Evolutionary conservation across 2,329 filamentous ascomycete genomes (phyloP).

Genomic region (Leptographium lundbergii): DNA sequence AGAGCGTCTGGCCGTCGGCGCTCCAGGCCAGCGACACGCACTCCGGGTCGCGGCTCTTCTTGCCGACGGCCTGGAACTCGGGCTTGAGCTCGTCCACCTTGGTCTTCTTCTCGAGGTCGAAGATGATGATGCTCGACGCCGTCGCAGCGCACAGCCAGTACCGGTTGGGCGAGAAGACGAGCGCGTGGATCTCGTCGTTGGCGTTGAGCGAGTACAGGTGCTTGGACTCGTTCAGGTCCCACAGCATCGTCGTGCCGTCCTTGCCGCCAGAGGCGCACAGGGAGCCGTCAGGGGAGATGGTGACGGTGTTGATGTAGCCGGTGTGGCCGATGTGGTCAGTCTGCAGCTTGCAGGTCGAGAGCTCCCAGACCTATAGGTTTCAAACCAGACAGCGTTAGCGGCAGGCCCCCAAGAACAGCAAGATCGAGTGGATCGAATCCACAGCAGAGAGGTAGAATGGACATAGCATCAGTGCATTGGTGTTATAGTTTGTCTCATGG

Average conservation of each 20-base stretch:
- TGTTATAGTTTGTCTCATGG: constrained; percentile 73
- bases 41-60: constrained; percentile 99
- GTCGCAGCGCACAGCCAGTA: constrained; percentile 99
- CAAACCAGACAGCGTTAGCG: background rate
- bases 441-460: background rate
- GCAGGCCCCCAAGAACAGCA: background rate
- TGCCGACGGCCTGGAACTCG: constrained; percentile 88
- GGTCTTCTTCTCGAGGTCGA: constrained; percentile 99
- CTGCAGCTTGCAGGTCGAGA: constrained; percentile 98
- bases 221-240: constrained; percentile 99
- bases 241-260: constrained; percentile 99
- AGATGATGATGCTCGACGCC: constrained; percentile 97
- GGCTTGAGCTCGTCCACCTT: constrained; percentile 99
- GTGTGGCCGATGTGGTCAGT: constrained; percentile 99
- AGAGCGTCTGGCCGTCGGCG: constrained; percentile 97
- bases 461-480: constrained; percentile 65
- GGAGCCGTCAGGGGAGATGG: constrained; percentile 98
- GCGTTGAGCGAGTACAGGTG: constrained; percentile 99
- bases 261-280: constrained; percentile 98
- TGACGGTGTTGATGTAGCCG: constrained; percentile 99
- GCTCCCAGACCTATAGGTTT: constrained; percentile 78
- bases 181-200: constrained; percentile 99
- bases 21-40: constrained; percentile 96
- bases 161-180: constrained; percentile 99
- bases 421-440: background rate